These are phyloP conservation scores for Marasmius sp. DNA, from an alignment of 1,284 basidiomycete genomes.

Conservation along the genomic window DNA sequence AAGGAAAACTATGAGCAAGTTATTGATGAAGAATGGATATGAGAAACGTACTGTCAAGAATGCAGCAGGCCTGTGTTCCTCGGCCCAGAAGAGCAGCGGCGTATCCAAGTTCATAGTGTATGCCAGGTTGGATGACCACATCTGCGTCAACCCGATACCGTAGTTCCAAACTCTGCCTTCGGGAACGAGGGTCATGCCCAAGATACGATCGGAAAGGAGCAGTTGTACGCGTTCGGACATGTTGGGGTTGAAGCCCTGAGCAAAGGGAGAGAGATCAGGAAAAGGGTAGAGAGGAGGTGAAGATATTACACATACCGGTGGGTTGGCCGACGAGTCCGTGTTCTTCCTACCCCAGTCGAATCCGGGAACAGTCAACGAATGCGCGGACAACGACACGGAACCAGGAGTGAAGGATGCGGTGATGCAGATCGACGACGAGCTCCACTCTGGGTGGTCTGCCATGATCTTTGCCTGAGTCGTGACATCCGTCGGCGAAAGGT, in stretches of 20 bases:
- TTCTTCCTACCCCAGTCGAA: slow-evolving; percentile 99
- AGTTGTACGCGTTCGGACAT: slow-evolving; percentile 98
- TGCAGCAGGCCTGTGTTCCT: slow-evolving; percentile 88
- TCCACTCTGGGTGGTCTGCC: slow-evolving; percentile 94
- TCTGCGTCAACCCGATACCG: slow-evolving; percentile 86
- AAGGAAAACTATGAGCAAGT: slow-evolving; percentile 11
- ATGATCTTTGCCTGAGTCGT: slow-evolving; percentile 95
- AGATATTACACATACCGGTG: slow-evolving; percentile 48
- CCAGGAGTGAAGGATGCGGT: slow-evolving; percentile 97
- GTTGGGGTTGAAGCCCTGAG: slow-evolving; percentile 92
- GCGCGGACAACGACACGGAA: slow-evolving; percentile 92
- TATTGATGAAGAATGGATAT: not conserved
- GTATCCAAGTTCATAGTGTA: slow-evolving; percentile 93
- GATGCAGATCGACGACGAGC: slow-evolving; percentile 91
- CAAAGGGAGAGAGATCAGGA: slow-evolving; percentile 16
- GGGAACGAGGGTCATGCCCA: slow-evolving; percentile 89
- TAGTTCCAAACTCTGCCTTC: slow-evolving; percentile 95
- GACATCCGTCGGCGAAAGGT: slow-evolving; percentile 93
- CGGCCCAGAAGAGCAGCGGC: slow-evolving; percentile 94
- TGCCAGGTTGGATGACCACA: slow-evolving; percentile 84
- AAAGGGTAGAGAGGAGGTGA: not conserved
- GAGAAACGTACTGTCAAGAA: slow-evolving; percentile 75
- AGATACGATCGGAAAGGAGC: slow-evolving; percentile 89
- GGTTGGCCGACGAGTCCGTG: slow-evolving; percentile 80
- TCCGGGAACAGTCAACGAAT: slow-evolving; percentile 88